A percentile compares a stretch with the other conserved stretches of the same genome.
These are phyloP conservation scores for Striga hermonthica DNA, from an alignment of 305 asterid species.

Conservation along the genomic window DNA sequence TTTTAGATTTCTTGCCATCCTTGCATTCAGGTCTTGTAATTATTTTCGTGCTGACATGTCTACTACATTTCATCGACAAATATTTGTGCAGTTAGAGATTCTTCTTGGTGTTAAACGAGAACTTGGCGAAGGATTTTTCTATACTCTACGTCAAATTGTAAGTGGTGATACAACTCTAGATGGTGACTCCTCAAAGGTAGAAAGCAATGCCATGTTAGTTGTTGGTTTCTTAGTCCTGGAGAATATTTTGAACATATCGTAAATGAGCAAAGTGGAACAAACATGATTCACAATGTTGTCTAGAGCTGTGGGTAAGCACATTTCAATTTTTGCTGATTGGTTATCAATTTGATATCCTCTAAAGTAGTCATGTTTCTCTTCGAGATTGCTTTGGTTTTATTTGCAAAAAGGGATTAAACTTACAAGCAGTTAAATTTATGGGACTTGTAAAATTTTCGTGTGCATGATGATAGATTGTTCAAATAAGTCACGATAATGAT, in stretches of 20 bases:
- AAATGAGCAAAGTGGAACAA: conserved; percentile 75
- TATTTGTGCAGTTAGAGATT: conserved; percentile 52
- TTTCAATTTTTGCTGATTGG: conserved; percentile 11
- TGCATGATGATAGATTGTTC: conserved; percentile 4
- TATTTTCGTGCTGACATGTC: conserved; percentile 33
- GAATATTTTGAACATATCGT: conserved; percentile 84
- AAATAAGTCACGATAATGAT: neutral
- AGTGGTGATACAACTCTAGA: conserved; percentile 36
- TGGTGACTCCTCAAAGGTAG: conserved; percentile 43
- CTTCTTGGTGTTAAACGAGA: conserved; percentile 73
- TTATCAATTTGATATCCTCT: conserved; percentile 1
- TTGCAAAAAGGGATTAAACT: conserved; percentile 24
- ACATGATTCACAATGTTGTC: conserved; percentile 73
- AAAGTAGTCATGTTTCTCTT: conserved; percentile 4
- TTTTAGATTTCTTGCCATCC: neutral
- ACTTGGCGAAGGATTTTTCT: conserved; percentile 70
- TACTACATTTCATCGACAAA: conserved; percentile 44
- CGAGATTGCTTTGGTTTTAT: conserved; percentile 14
- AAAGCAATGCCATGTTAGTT: conserved; percentile 79
- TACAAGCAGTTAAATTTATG: conserved; percentile 14
- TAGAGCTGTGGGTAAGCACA: conserved; percentile 78
- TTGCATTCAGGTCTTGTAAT: conserved; percentile 6
- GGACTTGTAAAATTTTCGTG: neutral
- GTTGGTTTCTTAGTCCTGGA: conserved; percentile 74
- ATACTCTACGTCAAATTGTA: conserved; percentile 65